Conservation (phyloP, 148 eudicot genomes). For the Amaranthus hypochondriacus region DNA sequence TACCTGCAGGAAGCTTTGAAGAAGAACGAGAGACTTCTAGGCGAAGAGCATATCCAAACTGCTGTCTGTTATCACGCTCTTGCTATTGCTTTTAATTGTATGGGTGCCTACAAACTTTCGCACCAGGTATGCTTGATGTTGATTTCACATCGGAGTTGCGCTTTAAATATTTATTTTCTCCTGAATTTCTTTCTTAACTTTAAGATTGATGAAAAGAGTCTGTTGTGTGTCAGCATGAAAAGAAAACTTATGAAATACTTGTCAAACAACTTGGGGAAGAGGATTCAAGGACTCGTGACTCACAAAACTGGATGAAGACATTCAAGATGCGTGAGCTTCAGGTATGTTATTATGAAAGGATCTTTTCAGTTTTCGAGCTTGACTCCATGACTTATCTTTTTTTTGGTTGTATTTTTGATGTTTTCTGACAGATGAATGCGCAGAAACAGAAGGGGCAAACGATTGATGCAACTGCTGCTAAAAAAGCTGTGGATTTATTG, state of each 20-base stretch:
- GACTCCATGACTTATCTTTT: background rate
- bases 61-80: slow-evolving; percentile 97
- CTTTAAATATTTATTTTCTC: background rate
- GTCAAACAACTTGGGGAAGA: slow-evolving; percentile 97
- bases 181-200: background rate
- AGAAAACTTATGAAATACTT: slow-evolving; percentile 90
- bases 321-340: slow-evolving; percentile 87
- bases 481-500: slow-evolving; percentile 63
- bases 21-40: slow-evolving; percentile 88
- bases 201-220: background rate
- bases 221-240: slow-evolving; percentile 73
- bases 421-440: slow-evolving; percentile 54
- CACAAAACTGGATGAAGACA: slow-evolving; percentile 91
- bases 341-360: slow-evolving; percentile 29
- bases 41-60: slow-evolving; percentile 96
- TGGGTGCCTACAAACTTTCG: slow-evolving; percentile 89
- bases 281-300: slow-evolving; percentile 92
- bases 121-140: slow-evolving; percentile 56
- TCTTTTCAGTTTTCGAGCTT: too few species aligned
- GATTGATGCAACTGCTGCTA: slow-evolving; percentile 61
- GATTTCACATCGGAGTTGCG: background rate
- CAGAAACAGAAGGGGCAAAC: slow-evolving; percentile 85
- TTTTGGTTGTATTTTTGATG: background rate
- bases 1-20: slow-evolving; percentile 93
- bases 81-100: slow-evolving; percentile 92